These are phyloP conservation scores for Leccinum uliginosum DNA, from an alignment of 768 basidiomycete species.

Conservation along the genomic window DNA sequence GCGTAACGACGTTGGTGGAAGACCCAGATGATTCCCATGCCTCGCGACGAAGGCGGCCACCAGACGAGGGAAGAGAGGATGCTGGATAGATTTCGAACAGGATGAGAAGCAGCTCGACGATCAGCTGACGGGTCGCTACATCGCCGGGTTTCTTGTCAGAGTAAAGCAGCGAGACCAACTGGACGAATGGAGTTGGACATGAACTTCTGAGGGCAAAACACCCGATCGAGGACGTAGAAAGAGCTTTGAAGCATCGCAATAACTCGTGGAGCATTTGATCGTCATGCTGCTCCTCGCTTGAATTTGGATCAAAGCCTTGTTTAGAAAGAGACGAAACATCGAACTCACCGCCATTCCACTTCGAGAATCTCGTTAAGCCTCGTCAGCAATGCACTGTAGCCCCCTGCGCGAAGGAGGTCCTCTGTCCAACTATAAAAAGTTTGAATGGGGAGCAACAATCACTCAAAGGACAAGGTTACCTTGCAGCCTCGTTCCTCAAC, in stretches of 20 bases:
- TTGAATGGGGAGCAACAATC: not conserved
- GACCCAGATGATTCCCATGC: constrained; percentile 52
- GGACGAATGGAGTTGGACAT: constrained; percentile 82
- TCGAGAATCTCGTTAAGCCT: constrained; percentile 88
- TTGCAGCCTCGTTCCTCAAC: constrained; percentile 87
- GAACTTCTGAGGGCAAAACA: constrained; percentile 87
- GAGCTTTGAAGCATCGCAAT: constrained; percentile 88
- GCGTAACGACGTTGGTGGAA: constrained; percentile 51
- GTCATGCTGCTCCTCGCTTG: constrained; percentile 97
- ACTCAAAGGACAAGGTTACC: constrained; percentile 38
- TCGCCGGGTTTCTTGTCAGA: constrained; percentile 99
- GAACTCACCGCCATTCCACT: constrained; percentile 91
- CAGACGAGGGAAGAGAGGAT: constrained; percentile 56
- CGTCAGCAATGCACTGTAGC: constrained; percentile 80
- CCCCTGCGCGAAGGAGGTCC: constrained; percentile 77
- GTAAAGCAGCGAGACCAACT: constrained; percentile 80
- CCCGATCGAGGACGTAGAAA: constrained; percentile 86
- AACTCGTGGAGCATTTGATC: constrained; percentile 92
- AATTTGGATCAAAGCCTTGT: constrained; percentile 8
- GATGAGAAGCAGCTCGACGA: constrained; percentile 80
- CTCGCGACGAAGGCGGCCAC: constrained; percentile 38
- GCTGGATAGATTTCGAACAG: constrained; percentile 87
- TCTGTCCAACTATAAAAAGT: constrained; percentile 71
- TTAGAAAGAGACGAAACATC: not conserved
- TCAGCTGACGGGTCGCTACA: constrained; percentile 82